Evolutionary conservation across 163 green algal genomes (phyloP), one percentile per base, ranked within the genome.

Genomic region (Chlamydomonas reinhardtii): DNA sequence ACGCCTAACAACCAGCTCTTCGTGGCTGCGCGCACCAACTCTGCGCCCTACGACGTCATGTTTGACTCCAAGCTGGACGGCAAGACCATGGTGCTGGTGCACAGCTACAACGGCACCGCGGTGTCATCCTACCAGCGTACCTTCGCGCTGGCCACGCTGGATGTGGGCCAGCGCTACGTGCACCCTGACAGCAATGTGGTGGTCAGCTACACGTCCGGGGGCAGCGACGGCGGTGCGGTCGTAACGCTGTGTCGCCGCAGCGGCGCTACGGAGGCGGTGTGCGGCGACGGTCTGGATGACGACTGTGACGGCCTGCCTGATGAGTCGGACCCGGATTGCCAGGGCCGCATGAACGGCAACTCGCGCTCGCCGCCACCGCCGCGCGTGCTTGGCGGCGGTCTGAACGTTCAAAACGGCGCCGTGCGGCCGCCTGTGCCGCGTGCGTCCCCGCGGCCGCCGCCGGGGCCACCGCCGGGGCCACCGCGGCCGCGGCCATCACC

Each of bases 221-320:
- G 19, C 3, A 14, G 6, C 8, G 62, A 3, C 14, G 25, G 9
- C 35, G 61, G 35, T 20, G 76, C 76, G 14, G 34, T 6, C 24
- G 34, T 35, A 4, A 52, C 27, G 54, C 4, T 83, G 0, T 76
- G 78, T 48, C 43, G 65, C 2, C 65, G 43, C 14, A 15, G 31
- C 25, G 62, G 22, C 8, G 24, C n/a, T 48, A 43, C 1, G 0
- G 78, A 85, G 66, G 12, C 11, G 22, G 15, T n/a, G 5, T 85
- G 78, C 43, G 32, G 39, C n/a, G 66, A 85, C 65, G 66, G 66
- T 20, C 37, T 61, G 20, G 78, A 85, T 29, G 78, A 85, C 25
- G 78, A 85, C 31, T 85, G 78, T 29, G 64, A 84, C 29, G 37
- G 27, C 25, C 48, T 85, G 19, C 11, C 16, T 6, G 78, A 85